phyloP scores from a whole-genome alignment of 257 asterid genomes.

The Solanum clarkiae region DNA sequence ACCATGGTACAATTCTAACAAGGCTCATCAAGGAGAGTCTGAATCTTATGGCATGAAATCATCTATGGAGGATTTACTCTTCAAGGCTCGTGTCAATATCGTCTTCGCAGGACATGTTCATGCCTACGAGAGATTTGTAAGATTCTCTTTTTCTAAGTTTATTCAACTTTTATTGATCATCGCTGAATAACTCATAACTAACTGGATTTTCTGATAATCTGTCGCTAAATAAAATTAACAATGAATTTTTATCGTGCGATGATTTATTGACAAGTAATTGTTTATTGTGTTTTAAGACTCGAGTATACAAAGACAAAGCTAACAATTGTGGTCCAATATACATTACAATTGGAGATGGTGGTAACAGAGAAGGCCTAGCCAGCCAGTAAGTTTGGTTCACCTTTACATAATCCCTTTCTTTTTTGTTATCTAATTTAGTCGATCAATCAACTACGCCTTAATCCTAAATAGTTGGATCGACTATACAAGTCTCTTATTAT shows the following conservation, averaged over 20 bases:
- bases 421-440: neutral
- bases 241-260: neutral
- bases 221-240: neutral
- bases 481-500: neutral
- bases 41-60: constrained; percentile 52
- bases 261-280: neutral
- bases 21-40: constrained; percentile 64
- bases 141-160: neutral
- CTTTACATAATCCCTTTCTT: neutral
- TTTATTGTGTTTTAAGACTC: constrained; percentile 15
- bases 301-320: constrained; percentile 44
- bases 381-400: constrained; percentile 13
- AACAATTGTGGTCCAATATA: constrained; percentile 52
- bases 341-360: constrained; percentile 74
- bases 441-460: neutral
- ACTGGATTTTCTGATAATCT: neutral
- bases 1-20: constrained; percentile 80
- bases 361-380: constrained; percentile 87
- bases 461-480: neutral
- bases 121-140: constrained; percentile 90
- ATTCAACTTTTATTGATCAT: neutral
- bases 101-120: constrained; percentile 89
- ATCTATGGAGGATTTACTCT: constrained; percentile 58
- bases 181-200: neutral
- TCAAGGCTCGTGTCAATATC: constrained; percentile 44